A percentile compares a stretch with the other conserved stretches of the same genome.
phyloP scores from a whole-genome alignment of 805 yeast species.

The Saturnispora ahearnii region DNA sequence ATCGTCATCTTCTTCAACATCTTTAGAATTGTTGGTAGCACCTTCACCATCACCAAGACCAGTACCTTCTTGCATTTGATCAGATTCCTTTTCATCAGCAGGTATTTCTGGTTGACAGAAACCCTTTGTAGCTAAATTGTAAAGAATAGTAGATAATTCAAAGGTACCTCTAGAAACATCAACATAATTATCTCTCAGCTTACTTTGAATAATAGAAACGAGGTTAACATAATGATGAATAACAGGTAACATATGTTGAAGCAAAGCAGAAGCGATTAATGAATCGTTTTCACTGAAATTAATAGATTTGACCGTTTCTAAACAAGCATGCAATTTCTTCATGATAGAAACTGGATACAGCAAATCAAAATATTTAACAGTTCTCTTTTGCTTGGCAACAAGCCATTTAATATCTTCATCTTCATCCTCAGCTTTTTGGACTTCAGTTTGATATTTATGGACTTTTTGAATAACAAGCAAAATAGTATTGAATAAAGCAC shows the following conservation, averaged over 20 bases:
- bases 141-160: conserved; percentile 46
- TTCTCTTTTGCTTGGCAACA: conserved; percentile 35
- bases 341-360: conserved; percentile 18
- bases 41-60: conserved; percentile 86
- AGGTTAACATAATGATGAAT: conserved; percentile 49
- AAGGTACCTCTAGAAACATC: conserved; percentile 54
- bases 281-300: conserved; percentile 34
- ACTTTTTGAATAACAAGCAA: conserved; percentile 61
- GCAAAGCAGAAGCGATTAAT: conserved; percentile 35
- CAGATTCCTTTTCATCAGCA: conserved; percentile 49
- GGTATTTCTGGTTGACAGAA: conserved; percentile 89
- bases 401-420: conserved; percentile 45
- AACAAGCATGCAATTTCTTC: conserved; percentile 19
- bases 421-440: conserved; percentile 32
- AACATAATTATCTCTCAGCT: conserved; percentile 40
- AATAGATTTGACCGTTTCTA: conserved; percentile 28
- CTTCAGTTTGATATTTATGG: conserved; percentile 27
- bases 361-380: conserved; percentile 34
- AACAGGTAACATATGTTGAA: conserved; percentile 54
- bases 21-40: conserved; percentile 69
- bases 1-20: conserved; percentile 88
- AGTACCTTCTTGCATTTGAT: conserved; percentile 70
- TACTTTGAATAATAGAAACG: conserved; percentile 33
- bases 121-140: conserved; percentile 64
- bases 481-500: conserved; percentile 47